Evolutionary conservation across 164 flowering plant species (phyloP).

Genomic region (Tetracentron sinense): DNA sequence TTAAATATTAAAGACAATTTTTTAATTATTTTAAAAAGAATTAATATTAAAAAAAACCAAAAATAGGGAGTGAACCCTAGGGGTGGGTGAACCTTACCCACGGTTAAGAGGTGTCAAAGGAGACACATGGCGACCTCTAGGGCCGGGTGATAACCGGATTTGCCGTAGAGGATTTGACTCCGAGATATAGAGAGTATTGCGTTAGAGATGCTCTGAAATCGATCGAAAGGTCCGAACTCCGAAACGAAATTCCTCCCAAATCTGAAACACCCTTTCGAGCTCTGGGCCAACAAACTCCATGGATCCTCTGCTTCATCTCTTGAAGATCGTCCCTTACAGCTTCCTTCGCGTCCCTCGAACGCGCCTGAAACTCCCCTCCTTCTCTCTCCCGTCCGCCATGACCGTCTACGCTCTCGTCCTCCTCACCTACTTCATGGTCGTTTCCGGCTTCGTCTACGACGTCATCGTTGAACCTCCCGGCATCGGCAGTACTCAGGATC

Average conservation of each 20-base stretch:
- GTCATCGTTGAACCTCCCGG: constrained; percentile 98
- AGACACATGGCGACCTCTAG: no score
- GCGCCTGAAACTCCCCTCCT: constrained; percentile 81
- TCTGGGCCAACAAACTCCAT: constrained; percentile 24
- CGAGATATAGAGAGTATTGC: no score
- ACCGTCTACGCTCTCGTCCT: constrained; percentile 72
- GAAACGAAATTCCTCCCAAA: constrained; percentile 12
- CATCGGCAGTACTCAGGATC: constrained; percentile 89
- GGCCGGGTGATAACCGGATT: no score
- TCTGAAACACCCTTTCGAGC: constrained; percentile 7
- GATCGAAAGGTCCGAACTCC: not conserved
- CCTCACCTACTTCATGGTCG: constrained; percentile 88
- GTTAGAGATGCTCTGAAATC: not conserved
- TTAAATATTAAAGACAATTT: no score
- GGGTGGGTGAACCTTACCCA: no score
- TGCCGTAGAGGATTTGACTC: no score
- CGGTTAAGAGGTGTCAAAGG: no score
- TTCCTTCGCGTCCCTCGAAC: constrained; percentile 81
- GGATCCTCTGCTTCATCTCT: constrained; percentile 62
- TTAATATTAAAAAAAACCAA: no score
- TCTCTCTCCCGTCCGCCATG: constrained; percentile 77
- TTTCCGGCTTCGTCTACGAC: constrained; percentile 94
- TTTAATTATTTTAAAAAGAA: no score
- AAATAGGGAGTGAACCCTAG: no score
- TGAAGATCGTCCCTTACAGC: constrained; percentile 59